Evolutionary conservation across 75 land plant genomes (phyloP).

Genomic region (Pinus taeda): DNA sequence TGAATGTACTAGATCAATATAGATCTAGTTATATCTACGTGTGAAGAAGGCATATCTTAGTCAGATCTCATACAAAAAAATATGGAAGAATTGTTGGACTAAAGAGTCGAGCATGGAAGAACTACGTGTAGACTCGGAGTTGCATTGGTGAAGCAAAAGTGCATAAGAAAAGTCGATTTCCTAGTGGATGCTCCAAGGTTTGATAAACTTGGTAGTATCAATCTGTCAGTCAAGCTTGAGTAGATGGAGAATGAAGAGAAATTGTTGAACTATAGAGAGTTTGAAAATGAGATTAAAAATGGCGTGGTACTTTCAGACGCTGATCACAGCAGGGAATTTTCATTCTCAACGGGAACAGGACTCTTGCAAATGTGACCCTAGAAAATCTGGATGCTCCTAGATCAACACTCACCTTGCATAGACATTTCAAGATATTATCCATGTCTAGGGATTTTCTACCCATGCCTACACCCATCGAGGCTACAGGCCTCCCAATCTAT

Average conservation of each 20-base stretch:
- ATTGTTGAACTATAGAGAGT: neutral
- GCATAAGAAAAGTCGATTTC: too few relatives aligned
- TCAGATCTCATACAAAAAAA: too few relatives aligned
- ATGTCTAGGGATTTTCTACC: conserved; percentile 76
- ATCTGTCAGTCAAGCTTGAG: neutral
- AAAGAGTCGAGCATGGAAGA: too few relatives aligned
- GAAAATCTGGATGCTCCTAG: conserved; percentile 66
- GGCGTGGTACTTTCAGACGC: conserved; percentile 17
- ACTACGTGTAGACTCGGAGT: too few relatives aligned
- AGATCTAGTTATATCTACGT: too few relatives aligned
- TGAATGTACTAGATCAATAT: too few relatives aligned
- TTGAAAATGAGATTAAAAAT: neutral
- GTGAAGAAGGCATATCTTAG: too few relatives aligned
- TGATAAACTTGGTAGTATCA: neutral
- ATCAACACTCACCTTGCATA: conserved; percentile 58
- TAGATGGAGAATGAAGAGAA: neutral
- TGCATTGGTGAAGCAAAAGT: too few relatives aligned
- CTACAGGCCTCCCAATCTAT: conserved; percentile 65
- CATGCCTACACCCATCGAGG: conserved; percentile 56
- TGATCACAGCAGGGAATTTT: conserved; percentile 47
- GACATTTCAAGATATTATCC: conserved; percentile 75
- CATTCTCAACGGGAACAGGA: conserved; percentile 68
- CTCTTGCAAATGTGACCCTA: conserved; percentile 62
- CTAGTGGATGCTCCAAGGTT: neutral
- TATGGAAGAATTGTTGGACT: too few relatives aligned